A percentile compares a stretch with the other conserved stretches of the same genome.
phyloP scores from a whole-genome alignment of 768 basidiomycete genomes.

The Russula virescens region DNA sequence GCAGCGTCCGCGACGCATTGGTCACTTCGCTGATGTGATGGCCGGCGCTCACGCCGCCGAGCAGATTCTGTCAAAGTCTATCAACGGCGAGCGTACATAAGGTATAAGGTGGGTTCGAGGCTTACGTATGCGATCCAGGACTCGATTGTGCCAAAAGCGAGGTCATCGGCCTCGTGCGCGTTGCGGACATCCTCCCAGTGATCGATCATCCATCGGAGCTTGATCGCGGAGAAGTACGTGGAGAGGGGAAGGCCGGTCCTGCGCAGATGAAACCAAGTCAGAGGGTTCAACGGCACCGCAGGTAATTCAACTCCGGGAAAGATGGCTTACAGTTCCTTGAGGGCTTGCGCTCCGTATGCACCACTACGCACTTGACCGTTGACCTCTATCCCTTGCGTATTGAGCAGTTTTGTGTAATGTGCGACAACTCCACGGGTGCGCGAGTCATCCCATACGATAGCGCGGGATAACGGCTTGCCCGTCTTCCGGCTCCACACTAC shows the following conservation, averaged over 20 bases:
- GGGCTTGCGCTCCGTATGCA: constrained; percentile 54
- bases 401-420: constrained; percentile 68
- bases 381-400: constrained; percentile 69
- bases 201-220: constrained; percentile 95
- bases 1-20: constrained; percentile 93
- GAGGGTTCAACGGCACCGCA: background rate
- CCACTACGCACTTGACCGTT: constrained; percentile 66
- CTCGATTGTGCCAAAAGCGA: constrained; percentile 93
- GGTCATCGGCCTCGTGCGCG: constrained; percentile 75
- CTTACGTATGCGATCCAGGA: constrained; percentile 89
- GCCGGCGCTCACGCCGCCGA: constrained; percentile 64
- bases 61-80: constrained; percentile 54
- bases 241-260: constrained; percentile 93
- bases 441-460: constrained; percentile 97
- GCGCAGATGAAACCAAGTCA: constrained; percentile 21
- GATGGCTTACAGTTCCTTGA: constrained; percentile 60
- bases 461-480: constrained; percentile 81
- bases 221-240: constrained; percentile 97
- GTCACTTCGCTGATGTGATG: constrained; percentile 89
- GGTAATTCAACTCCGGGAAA: background rate
- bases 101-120: background rate
- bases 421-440: constrained; percentile 82
- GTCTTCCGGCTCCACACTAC: constrained; percentile 89
- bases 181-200: constrained; percentile 67
- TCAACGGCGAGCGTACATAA: background rate